Evolutionary conservation across 495 filamentous ascomycete genomes (phyloP).

Genomic region (Lasiosphaeriaceae sp.): DNA sequence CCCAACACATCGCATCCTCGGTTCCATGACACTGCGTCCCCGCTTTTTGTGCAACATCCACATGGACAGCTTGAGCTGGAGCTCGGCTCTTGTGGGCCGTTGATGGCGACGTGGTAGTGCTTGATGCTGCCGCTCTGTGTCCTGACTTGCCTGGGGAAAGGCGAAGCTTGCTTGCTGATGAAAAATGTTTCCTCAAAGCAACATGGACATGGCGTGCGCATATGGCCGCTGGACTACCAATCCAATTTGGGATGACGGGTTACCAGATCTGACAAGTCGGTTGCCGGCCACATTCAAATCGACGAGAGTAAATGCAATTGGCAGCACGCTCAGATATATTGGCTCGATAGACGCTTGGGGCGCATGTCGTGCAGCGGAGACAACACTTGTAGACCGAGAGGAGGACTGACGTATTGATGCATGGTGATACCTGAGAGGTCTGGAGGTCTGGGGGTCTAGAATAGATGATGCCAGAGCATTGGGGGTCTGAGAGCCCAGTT

Average conservation of each 20-base stretch:
- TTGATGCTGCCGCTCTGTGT: background rate
- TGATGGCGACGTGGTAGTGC: background rate
- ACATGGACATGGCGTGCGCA: background rate
- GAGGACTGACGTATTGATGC: background rate
- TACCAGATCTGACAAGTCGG: background rate
- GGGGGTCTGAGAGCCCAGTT: constrained; percentile 15
- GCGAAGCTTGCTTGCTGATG: background rate
- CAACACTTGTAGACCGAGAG: background rate
- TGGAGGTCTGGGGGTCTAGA: background rate
- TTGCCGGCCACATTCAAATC: background rate
- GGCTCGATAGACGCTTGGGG: background rate
- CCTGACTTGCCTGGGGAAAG: background rate
- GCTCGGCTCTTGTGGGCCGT: constrained; percentile 4
- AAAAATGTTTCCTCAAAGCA: background rate
- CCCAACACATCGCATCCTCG: background rate
- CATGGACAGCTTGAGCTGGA: no score
- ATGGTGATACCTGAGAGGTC: background rate
- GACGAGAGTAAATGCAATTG: background rate
- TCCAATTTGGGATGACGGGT: background rate
- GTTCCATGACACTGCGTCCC: background rate
- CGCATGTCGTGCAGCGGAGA: background rate
- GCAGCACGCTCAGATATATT: background rate
- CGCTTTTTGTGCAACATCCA: constrained; percentile 18
- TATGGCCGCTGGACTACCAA: background rate
- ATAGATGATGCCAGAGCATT: background rate